Evolutionary conservation across 2,329 filamentous ascomycete genomes (phyloP), one percentile per base, ranked within the genome.

Genomic region (Albifimbria verrucaria): DNA sequence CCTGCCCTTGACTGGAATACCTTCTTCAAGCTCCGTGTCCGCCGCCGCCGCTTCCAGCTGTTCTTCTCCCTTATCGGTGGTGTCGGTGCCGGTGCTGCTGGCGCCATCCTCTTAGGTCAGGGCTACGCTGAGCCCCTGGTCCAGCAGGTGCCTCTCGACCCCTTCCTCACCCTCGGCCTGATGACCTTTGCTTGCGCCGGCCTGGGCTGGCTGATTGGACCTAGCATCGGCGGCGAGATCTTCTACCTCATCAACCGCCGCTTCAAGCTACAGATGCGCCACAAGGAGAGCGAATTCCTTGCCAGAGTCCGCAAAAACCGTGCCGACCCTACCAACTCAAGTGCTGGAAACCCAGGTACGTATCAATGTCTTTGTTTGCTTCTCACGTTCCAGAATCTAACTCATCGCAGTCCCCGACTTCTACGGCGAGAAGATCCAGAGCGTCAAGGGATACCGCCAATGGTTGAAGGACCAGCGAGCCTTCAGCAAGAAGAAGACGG

Each of bases 381-480:
- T 36, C 15, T 21, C 6, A n/a, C 24, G 4, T 9, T 18, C 47
- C 46, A 25, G n/a, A 23, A 32, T 41, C 62, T 68, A 55, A 68
- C 50, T 4, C 25, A n/a, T 7, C 46, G 3, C 50, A 81, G 90
- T 96, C 1, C 92, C 93, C 43, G 94, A 99, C 70, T 99, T 96
- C 74, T 99, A 99, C 66, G 94, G 94, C 64, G 94, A 99, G 77
- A 97, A 97, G 81, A 96, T 99, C 64, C 90, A 89, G 49, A 96
- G 92, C 64, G 91, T 97, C 21, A 81, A 86, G 51, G 92, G 90
- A 46, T 99, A 97, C 72, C 80, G 94, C 65, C 87, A 91, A 70
- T 99, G 94, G 94, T 76, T 99, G 65, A 97, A 96, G 79, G 94
- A 99, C 68, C 94, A 97, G 78, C 82, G 93, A 57, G 93, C 92